phyloP scores from a whole-genome alignment of 257 asterid genomes.

The Solanum phureja region DNA sequence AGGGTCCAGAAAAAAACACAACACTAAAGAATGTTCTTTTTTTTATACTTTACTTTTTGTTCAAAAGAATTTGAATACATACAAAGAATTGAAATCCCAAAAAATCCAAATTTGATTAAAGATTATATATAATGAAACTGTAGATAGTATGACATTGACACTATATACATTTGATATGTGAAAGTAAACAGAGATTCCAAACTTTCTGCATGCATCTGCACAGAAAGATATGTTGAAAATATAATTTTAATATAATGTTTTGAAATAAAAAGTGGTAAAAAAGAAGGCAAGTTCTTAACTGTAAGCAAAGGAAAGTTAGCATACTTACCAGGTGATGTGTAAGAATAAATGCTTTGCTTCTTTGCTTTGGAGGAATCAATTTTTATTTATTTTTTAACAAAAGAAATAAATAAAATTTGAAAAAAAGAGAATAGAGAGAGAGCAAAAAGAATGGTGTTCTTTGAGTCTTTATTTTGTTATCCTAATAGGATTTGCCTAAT shows the following conservation, averaged over 20 bases:
- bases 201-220: constrained; percentile 35
- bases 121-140: constrained; percentile 13
- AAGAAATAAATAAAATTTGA: too few species aligned
- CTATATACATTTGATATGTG: not conserved
- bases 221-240: constrained; percentile 14
- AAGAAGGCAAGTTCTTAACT: constrained; percentile 36
- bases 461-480: too few species aligned
- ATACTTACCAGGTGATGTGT: constrained; percentile 39
- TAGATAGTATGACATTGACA: not conserved
- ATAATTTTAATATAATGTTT: not conserved
- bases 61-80: constrained; percentile 7
- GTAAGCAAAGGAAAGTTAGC: constrained; percentile 79
- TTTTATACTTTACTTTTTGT: too few species aligned
- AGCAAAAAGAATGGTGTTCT: too few species aligned
- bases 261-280: not conserved
- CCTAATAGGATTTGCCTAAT: too few species aligned
- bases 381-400: too few species aligned
- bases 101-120: not conserved
- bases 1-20: not conserved
- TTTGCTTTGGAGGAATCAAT: too few species aligned
- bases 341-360: constrained; percentile 77
- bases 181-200: constrained; percentile 46
- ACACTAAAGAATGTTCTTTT: not conserved
- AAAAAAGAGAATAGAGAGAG: too few species aligned
- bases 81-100: not conserved